Evolutionary conservation across 2,329 filamentous ascomycete species (phyloP).

Genomic region (Exophiala calicioides): DNA sequence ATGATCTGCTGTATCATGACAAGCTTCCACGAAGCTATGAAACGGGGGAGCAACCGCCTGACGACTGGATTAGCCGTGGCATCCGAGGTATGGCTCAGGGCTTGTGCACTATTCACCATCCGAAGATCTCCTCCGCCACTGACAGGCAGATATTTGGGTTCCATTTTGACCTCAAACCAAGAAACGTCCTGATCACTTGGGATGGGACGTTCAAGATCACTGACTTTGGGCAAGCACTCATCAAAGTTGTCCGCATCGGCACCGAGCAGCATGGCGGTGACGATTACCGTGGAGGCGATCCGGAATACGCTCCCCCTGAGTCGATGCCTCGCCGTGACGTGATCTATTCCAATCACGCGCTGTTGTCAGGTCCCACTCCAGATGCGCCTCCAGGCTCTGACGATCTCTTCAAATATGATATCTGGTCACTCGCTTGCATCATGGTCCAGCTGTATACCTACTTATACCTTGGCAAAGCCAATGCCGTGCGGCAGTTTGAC

Average conservation of each 20-base stretch:
- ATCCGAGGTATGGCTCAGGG: slow-evolving; percentile 5
- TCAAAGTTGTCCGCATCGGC: slow-evolving; percentile 3
- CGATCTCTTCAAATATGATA: slow-evolving; percentile 4
- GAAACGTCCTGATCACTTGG: slow-evolving; percentile 3
- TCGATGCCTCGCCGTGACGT: slow-evolving; percentile 1
- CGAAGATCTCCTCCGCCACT: not conserved
- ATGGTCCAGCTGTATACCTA: slow-evolving; percentile 3
- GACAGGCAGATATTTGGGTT: not conserved
- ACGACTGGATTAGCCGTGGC: slow-evolving; percentile 1
- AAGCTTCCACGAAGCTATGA: not conserved
- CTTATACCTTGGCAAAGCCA: not conserved
- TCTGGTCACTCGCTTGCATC: slow-evolving; percentile 4
- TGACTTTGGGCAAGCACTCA: slow-evolving; percentile 6
- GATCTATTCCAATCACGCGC: not conserved
- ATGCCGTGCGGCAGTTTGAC: not conserved
- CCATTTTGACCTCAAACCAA: slow-evolving; percentile 2
- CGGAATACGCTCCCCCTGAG: slow-evolving; percentile 2
- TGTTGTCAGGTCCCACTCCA: not conserved
- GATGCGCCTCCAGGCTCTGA: not conserved
- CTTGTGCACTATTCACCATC: slow-evolving; percentile 2
- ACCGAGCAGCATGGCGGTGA: slow-evolving; percentile 1
- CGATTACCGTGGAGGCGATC: not conserved
- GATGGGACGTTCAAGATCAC: slow-evolving; percentile 2
- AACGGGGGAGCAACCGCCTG: not conserved
- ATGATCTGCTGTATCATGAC: slow-evolving; percentile 1